Evolutionary conservation across 495 filamentous ascomycete species (phyloP).

Genomic region (Haplographium delicatum): DNA sequence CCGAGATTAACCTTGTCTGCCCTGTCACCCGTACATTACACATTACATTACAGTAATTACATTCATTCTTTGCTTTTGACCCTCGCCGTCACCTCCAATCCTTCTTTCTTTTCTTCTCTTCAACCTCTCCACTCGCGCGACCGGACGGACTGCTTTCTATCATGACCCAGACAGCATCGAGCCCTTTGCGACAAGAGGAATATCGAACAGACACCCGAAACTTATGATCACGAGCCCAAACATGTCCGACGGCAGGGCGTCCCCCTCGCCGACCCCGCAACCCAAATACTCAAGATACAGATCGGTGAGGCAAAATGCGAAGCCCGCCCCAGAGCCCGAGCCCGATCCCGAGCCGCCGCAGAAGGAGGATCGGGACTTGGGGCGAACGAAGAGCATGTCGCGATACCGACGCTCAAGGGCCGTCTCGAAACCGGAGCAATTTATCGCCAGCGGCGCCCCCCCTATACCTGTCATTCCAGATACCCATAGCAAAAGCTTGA

Average conservation of each 20-base stretch:
- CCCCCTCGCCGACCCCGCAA: background rate
- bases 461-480: slow-evolving; percentile 13
- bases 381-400: slow-evolving; percentile 47
- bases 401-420: slow-evolving; percentile 44
- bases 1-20: background rate
- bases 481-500: background rate
- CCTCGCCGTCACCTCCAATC: background rate
- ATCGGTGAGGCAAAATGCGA: slow-evolving; percentile 17
- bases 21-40: background rate
- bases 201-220: slow-evolving; percentile 9
- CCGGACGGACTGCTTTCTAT: no score
- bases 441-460: background rate
- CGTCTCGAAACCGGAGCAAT: background rate
- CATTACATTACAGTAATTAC: background rate
- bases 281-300: slow-evolving; percentile 22
- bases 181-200: slow-evolving; percentile 2
- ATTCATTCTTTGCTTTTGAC: no score
- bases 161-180: background rate
- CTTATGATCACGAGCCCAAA: slow-evolving; percentile 4
- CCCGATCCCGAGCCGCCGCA: slow-evolving; percentile 1
- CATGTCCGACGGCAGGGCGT: slow-evolving; percentile 19
- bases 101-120: background rate
- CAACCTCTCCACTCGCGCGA: no score
- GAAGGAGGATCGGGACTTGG: background rate
- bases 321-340: no score